Evolutionary conservation across 2,329 filamentous ascomycete genomes (phyloP).

Genomic region (Cercospora sojina): DNA sequence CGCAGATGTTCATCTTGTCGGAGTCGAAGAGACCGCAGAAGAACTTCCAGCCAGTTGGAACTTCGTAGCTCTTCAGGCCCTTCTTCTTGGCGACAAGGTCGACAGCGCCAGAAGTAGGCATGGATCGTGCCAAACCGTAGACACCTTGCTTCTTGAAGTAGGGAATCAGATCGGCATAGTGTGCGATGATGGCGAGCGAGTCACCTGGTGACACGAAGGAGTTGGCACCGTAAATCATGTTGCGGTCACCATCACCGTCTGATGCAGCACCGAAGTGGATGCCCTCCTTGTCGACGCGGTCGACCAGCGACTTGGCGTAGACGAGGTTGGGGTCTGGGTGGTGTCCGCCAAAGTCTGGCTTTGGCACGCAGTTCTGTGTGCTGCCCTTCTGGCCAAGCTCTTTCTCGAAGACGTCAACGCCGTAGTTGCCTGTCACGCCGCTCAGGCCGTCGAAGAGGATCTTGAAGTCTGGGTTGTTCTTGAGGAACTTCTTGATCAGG

Average conservation of each 20-base stretch:
- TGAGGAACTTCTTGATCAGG: constrained; percentile 91
- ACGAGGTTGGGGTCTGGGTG: constrained; percentile 98
- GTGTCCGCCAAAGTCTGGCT: constrained; percentile 92
- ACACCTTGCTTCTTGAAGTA: constrained; percentile 99
- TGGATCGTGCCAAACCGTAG: constrained; percentile 90
- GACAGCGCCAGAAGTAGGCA: constrained; percentile 94
- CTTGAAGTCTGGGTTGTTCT: constrained; percentile 85
- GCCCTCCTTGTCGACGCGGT: constrained; percentile 83
- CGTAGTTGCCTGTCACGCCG: constrained; percentile 94
- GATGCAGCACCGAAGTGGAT: constrained; percentile 96
- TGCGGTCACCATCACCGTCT: constrained; percentile 95
- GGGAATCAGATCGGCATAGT: constrained; percentile 92
- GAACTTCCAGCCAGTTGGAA: constrained; percentile 99
- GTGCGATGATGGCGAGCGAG: constrained; percentile 95
- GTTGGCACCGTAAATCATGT: constrained; percentile 99
- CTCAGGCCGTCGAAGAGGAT: constrained; percentile 92
- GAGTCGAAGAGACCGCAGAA: constrained; percentile 95
- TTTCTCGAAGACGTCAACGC: constrained; percentile 88
- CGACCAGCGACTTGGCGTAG: constrained; percentile 91
- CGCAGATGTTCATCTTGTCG: constrained; percentile 95
- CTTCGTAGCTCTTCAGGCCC: constrained; percentile 88
- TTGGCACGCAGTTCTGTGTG: constrained; percentile 89
- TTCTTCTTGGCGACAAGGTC: constrained; percentile 96
- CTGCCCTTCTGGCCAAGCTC: constrained; percentile 81
- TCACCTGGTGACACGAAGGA: constrained; percentile 96